Percentiles rank a stretch among this genome's conserved stretches.
phyloP scores from a whole-genome alignment of 257 asterid genomes.

The Solanum ossicruentum region DNA sequence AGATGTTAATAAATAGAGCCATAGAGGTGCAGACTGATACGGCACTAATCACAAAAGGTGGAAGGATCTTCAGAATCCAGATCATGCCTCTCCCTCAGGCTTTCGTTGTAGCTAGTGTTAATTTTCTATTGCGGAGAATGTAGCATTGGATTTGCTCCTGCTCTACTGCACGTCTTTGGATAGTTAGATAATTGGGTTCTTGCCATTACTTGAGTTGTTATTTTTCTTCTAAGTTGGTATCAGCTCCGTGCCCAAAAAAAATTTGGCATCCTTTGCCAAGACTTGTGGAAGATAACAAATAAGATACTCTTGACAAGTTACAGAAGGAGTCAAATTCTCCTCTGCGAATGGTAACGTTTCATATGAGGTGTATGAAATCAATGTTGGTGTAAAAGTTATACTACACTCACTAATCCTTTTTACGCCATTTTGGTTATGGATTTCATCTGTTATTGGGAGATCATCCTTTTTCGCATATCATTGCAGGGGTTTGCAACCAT shows the following conservation, averaged over 20 bases:
- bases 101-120: neutral
- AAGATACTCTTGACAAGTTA: neutral
- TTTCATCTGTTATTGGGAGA: neutral
- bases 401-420: neutral
- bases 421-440: neutral
- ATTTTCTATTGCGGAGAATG: neutral
- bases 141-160: neutral
- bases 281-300: neutral
- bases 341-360: neutral
- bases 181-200: neutral
- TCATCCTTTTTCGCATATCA: neutral
- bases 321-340: neutral
- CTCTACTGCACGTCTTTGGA: neutral
- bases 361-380: neutral
- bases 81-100: neutral
- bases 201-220: neutral
- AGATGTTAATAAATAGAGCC: neutral
- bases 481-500: constrained; percentile 88
- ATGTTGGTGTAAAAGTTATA: neutral
- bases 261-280: neutral
- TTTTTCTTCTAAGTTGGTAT: neutral
- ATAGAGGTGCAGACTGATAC: neutral
- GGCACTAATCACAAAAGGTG: neutral
- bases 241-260: neutral
- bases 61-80: neutral